Conservation (phyloP, 2,329 filamentous ascomycete genomes). For the Laburnicola sp. region DNA sequence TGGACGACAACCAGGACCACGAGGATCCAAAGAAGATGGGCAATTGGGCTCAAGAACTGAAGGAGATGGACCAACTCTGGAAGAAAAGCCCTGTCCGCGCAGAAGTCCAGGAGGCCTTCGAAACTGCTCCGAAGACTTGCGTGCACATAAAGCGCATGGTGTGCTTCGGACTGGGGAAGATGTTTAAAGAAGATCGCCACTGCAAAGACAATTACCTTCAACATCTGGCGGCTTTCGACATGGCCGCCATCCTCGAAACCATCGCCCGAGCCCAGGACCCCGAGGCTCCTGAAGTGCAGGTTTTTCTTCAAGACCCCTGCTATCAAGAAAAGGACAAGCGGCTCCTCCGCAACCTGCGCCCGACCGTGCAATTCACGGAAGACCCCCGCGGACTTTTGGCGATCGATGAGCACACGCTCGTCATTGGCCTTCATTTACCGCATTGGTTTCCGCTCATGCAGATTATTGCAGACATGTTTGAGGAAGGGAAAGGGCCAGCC, state of each 20-base stretch:
- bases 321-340: conserved; percentile 13
- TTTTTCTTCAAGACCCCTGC: conserved; percentile 24
- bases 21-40: neutral
- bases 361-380: conserved; percentile 3
- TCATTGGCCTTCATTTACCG: conserved; percentile 18
- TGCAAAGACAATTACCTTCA: conserved; percentile 7
- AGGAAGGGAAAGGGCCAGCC: conserved; percentile 5
- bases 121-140: neutral
- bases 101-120: neutral
- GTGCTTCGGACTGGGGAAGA: neutral
- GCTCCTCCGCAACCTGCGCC: conserved; percentile 2
- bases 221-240: conserved; percentile 19
- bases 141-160: neutral
- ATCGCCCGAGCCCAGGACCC: neutral
- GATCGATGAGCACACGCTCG: conserved; percentile 20
- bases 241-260: conserved; percentile 10
- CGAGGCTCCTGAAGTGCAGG: neutral
- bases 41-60: neutral
- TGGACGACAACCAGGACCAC: neutral
- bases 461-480: conserved; percentile 19
- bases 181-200: neutral
- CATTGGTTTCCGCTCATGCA: conserved; percentile 20
- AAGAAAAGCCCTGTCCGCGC: neutral
- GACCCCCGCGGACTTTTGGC: conserved; percentile 23
- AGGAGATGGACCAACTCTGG: neutral